These are phyloP conservation scores for Mentha longifolia DNA, from an alignment of 257 asterid species.

Conservation along the genomic window DNA sequence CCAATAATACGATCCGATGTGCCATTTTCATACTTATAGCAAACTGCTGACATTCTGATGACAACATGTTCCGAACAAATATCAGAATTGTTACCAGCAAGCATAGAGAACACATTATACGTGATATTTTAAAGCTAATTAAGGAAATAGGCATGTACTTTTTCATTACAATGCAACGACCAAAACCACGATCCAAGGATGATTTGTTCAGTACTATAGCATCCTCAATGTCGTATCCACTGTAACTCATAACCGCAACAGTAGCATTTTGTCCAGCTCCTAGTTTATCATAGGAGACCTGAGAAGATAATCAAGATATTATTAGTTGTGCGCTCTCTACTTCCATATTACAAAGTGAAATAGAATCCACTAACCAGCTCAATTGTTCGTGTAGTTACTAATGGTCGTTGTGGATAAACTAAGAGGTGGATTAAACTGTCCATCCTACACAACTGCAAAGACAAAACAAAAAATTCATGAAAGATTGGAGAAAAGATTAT, in stretches of 20 bases:
- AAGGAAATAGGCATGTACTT: constrained; percentile 43
- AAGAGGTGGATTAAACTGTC: constrained; percentile 85
- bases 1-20: constrained; percentile 66
- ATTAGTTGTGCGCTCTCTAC: constrained; percentile 4
- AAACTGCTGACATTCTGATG: constrained; percentile 61
- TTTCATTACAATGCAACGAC: constrained; percentile 93
- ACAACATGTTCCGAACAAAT: constrained; percentile 21
- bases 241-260: constrained; percentile 98
- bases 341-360: constrained; percentile 15
- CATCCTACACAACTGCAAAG: constrained; percentile 75
- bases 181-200: constrained; percentile 98
- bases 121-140: no score
- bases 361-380: constrained; percentile 74
- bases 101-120: neutral
- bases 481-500: neutral
- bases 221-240: constrained; percentile 99
- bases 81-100: constrained; percentile 8
- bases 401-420: constrained; percentile 97
- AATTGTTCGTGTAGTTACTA: constrained; percentile 88
- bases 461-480: constrained; percentile 16
- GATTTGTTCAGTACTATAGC: constrained; percentile 98
- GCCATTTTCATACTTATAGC: constrained; percentile 61
- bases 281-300: constrained; percentile 85
- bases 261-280: constrained; percentile 99
- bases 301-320: constrained; percentile 34